Base-by-base conservation (phyloP, 352 stramenopile species). In the Phytopythium montanum region DNA sequence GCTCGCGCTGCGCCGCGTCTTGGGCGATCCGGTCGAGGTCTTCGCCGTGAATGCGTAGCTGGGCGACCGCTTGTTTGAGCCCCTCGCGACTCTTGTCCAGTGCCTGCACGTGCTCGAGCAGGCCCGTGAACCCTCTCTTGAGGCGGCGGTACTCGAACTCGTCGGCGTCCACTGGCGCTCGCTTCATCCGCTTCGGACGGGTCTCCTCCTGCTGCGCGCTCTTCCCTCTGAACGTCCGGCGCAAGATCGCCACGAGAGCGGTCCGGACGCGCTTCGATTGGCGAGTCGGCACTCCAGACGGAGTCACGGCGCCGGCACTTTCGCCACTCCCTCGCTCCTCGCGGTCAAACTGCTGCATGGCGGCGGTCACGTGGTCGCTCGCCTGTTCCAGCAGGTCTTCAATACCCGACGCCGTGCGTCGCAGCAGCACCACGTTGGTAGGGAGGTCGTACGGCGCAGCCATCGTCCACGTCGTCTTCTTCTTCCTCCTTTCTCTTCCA, bases 51-150 rank as follows among this genome's bases (percentile, higher is more conserved):
- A 55, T 48, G 5, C 41, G 56, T 49, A 81, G 62, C 28, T 66
- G 46, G 13, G 38, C 38, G 28, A 85, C 54, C 48, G 55, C 67
- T 1, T 38, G 51, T 46, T 67, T 54, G 7, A 85, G 58, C 21
- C 57, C 45, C 29, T 64, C 42, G 13, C 70, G 72, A 14, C 68
- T 68, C 25, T 66, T 29, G 5, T 62, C 53, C 14, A 70, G 58
- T 23, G 69, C 62, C 16, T 66, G 36, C 21, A 85, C 28, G 26
- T 85, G 75, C 25, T 76, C 50, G 36, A 60, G 42, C 18, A 81
- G 58, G 25, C 54, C 39, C 0, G 38, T 56, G 49, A 68, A 75
- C 3, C 68, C 68, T 0, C 60, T 54, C 39, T 80, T 66, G n/a
- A 81, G 50, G 0, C 75, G 72, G 21, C 65, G 51, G 57, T 76